These are phyloP conservation scores for Chenopodium berlandieri DNA, from an alignment of 148 eudicot genomes.

Conservation along the genomic window DNA sequence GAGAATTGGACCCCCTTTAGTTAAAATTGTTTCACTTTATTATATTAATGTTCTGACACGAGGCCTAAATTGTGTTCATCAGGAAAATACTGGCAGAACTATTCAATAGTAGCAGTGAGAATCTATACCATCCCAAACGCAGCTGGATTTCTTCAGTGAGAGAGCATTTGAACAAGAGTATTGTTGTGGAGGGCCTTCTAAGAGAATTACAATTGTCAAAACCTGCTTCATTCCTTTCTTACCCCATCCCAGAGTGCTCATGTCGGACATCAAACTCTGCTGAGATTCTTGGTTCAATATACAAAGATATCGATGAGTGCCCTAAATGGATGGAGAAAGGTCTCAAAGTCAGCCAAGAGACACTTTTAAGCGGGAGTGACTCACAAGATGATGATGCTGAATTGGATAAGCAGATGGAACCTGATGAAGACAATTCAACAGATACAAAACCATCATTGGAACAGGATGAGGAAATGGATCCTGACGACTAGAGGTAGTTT, in stretches of 20 bases:
- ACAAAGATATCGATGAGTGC: slow-evolving; percentile 49
- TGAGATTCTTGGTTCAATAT: slow-evolving; percentile 30
- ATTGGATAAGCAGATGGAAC: slow-evolving; percentile 41
- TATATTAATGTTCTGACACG: neutral
- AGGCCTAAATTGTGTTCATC: slow-evolving; percentile 20
- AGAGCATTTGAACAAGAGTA: slow-evolving; percentile 76
- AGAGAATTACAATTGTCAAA: slow-evolving; percentile 51
- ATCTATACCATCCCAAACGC: slow-evolving; percentile 67
- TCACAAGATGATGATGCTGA: slow-evolving; percentile 60
- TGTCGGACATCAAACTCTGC: slow-evolving; percentile 54
- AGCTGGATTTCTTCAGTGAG: slow-evolving; percentile 71
- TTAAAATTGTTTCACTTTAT: neutral
- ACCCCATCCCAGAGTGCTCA: slow-evolving; percentile 88
- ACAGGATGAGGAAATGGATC: slow-evolving; percentile 91
- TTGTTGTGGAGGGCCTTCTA: slow-evolving; percentile 62
- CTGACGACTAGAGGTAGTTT: slow-evolving; percentile 50
- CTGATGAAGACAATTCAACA: slow-evolving; percentile 41
- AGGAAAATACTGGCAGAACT: slow-evolving; percentile 75
- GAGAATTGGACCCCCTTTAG: neutral
- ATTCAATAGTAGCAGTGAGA: slow-evolving; percentile 52
- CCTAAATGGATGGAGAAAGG: slow-evolving; percentile 64
- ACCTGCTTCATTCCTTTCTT: slow-evolving; percentile 60
- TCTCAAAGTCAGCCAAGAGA: slow-evolving; percentile 35
- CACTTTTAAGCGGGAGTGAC: slow-evolving; percentile 36
- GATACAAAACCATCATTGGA: slow-evolving; percentile 39